Base-by-base conservation (phyloP, 2,329 filamentous ascomycete genomes). In the Curvularia spicifera region DNA sequence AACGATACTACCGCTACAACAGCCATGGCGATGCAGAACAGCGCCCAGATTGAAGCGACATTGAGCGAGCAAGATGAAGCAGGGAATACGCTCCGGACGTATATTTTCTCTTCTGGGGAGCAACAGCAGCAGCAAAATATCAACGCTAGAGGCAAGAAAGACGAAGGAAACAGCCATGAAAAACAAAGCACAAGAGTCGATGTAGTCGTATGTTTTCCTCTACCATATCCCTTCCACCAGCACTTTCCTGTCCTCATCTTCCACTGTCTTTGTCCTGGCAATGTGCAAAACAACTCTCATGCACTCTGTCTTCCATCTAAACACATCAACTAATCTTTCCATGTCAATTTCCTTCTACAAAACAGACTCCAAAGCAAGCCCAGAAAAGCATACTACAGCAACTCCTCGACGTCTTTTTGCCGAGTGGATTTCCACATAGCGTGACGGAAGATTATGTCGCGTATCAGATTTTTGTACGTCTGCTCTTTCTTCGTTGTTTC, bases 341-440 rank as follows among this genome's bases (percentile, higher is more conserved):
- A 18, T 18, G 18, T 18, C 1, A 18, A 15, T 33, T 33, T n/a
- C 12, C 12, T 37, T 13, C 5, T 6, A 37, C 18, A 22, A 22
- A 33, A 33, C 12, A 33, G 62, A 33, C n/a, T 1, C 59, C 59
- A 3, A 22, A 29, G 31, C 24, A 51, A 28, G 37, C 47, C 13
- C 22, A 26, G 10, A 64, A 62, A 28, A 54, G 46, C 50, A 46
- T 52, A 45, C 72, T 72, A 65, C 77, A 77, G 66, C 74, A 64
- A 53, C 61, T 86, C 1, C 73, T 93, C 42, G 88, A 91, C 65
- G 85, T 93, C 28, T 96, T 97, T 72, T 83, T 97, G 1, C 93
- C 93, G 0, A 88, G 90, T 1, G 93, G 93, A n/a, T 97, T 89
- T 76, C 93, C 93, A 0, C 86, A 93, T 65, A 95, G 89, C 48